These are phyloP conservation scores for Vigna mungo DNA, from an alignment of 306 rosid genomes.

Conservation along the genomic window DNA sequence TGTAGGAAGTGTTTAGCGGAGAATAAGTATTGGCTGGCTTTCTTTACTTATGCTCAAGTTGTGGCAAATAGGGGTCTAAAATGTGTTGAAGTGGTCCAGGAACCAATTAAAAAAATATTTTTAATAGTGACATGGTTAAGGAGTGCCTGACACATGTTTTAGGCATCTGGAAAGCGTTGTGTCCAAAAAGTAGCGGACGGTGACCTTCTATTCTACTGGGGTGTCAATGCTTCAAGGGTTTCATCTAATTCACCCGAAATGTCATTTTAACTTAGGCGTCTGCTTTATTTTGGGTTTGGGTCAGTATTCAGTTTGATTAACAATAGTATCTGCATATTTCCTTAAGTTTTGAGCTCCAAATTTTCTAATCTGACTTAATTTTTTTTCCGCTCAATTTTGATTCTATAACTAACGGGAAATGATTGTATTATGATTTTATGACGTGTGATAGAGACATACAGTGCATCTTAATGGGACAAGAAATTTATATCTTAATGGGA, in stretches of 20 bases:
- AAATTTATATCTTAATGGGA: slow-evolving; percentile 14
- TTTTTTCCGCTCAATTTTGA: background rate
- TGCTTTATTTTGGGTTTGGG: slow-evolving; percentile 22
- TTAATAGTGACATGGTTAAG: too few relatives aligned
- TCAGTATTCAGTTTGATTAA: slow-evolving; percentile 12
- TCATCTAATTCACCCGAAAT: background rate
- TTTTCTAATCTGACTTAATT: slow-evolving; percentile 18
- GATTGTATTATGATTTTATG: background rate
- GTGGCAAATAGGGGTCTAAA: too few relatives aligned
- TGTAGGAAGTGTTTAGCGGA: too few relatives aligned
- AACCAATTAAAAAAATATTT: too few relatives aligned
- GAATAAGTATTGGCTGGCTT: too few relatives aligned
- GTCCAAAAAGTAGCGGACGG: too few relatives aligned
- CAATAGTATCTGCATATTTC: background rate
- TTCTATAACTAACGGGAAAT: background rate
- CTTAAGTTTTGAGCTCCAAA: background rate
- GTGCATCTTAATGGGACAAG: background rate
- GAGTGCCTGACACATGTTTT: too few relatives aligned
- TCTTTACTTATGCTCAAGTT: too few relatives aligned
- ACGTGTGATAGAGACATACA: slow-evolving; percentile 1
- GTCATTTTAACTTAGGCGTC: background rate
- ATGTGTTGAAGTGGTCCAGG: too few relatives aligned
- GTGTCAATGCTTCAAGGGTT: too few relatives aligned
- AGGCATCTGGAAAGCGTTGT: too few relatives aligned
- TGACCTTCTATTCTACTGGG: too few relatives aligned